Evolutionary conservation across 768 basidiomycete genomes (phyloP).

Genomic region (Tricholoma matsutake): DNA sequence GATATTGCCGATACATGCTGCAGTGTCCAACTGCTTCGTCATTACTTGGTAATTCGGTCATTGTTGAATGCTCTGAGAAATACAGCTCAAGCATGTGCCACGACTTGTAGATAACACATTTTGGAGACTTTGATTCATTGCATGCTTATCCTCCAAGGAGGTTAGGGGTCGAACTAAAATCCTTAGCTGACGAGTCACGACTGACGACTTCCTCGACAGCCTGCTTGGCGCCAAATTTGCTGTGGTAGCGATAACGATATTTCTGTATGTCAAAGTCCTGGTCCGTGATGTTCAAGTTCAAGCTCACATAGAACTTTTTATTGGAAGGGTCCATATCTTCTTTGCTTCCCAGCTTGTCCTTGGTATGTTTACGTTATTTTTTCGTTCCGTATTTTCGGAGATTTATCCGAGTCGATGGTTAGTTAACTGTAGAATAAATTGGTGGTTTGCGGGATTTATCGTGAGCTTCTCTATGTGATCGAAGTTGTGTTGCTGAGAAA

Average conservation of each 20-base stretch:
- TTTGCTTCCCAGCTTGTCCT: background rate
- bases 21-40: conserved; percentile 6
- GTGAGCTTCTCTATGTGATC: background rate
- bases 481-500: background rate
- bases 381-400: too few species aligned
- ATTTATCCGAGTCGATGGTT: too few species aligned
- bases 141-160: background rate
- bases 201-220: background rate
- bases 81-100: background rate
- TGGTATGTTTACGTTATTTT: background rate
- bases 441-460: background rate
- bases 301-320: too few species aligned
- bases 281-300: background rate
- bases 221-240: background rate
- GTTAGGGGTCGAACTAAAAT: too few species aligned
- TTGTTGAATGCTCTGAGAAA: background rate
- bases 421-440: too few species aligned
- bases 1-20: too few species aligned
- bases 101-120: conserved; percentile 1
- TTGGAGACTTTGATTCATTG: conserved; percentile 1
- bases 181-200: background rate
- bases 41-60: conserved; percentile 10
- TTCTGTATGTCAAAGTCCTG: background rate
- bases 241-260: background rate
- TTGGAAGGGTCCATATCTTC: conserved; percentile 2